These are phyloP conservation scores for Citrus maxima DNA, from an alignment of 345 rosid species.

Conservation along the genomic window DNA sequence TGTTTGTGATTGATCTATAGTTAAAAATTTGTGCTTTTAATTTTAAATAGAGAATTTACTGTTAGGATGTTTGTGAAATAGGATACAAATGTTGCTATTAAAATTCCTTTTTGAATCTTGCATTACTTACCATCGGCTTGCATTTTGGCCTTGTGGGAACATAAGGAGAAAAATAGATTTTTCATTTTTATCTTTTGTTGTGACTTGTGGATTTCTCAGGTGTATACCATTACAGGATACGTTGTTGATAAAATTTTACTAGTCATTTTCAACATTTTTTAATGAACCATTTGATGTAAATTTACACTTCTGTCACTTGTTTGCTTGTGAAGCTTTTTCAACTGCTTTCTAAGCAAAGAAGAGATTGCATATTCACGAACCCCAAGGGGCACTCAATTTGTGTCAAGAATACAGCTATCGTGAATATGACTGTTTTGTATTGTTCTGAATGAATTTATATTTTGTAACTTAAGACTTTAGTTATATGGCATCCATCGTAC, in stretches of 20 bases:
- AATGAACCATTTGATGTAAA: neutral
- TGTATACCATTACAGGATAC: conserved; percentile 1
- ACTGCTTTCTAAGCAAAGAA: neutral
- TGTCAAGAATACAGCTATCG: neutral
- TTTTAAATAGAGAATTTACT: no score
- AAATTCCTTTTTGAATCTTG: no score
- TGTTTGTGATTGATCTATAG: no score
- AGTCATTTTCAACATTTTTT: neutral
- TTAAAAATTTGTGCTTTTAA: no score
- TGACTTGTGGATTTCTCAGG: neutral
- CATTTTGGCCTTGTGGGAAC: no score
- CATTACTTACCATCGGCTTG: no score
- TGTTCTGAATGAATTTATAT: neutral
- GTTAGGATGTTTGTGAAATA: no score
- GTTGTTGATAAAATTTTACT: neutral
- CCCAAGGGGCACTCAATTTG: neutral
- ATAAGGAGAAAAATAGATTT: no score
- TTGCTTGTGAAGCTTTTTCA: neutral
- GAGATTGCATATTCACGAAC: neutral
- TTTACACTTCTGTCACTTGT: neutral
- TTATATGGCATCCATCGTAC: no score
- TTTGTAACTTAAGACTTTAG: no score
- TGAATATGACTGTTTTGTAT: neutral
- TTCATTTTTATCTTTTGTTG: no score
- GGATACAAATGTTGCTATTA: no score